phyloP scores from a whole-genome alignment of 345 rosid species.

The Bruguiera gymnorhiza region DNA sequence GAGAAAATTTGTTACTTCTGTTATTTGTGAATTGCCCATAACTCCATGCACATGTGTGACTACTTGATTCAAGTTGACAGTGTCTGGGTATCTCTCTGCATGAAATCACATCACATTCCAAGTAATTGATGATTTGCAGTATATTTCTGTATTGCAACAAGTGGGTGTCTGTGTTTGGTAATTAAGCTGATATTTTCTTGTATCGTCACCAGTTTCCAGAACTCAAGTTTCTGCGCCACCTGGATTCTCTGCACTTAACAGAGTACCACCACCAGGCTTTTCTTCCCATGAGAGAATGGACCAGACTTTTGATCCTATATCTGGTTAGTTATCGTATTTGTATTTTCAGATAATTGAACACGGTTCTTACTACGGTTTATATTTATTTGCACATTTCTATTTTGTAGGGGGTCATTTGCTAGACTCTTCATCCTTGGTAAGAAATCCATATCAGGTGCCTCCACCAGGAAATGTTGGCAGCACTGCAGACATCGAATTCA shows the following conservation, averaged over 20 bases:
- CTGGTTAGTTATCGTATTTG: constrained; percentile 43
- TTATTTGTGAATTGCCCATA: too few species aligned
- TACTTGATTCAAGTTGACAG: too few species aligned
- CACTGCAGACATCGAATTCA: constrained; percentile 66
- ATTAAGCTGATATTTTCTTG: neutral
- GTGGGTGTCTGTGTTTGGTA: neutral
- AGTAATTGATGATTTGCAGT: neutral
- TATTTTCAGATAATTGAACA: neutral
- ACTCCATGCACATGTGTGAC: too few species aligned
- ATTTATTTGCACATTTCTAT: neutral
- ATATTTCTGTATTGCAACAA: neutral
- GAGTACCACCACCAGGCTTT: constrained; percentile 93
- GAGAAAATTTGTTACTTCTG: too few species aligned
- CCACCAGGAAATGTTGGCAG: constrained; percentile 38
- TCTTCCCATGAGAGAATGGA: constrained; percentile 60
- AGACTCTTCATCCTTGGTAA: constrained; percentile 46
- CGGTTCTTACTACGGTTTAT: neutral
- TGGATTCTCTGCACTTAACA: constrained; percentile 73
- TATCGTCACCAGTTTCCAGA: constrained; percentile 42
- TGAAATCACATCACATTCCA: neutral
- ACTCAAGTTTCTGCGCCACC: constrained; percentile 81
- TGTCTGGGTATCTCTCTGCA: neutral
- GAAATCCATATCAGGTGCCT: constrained; percentile 47
- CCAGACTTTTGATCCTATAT: constrained; percentile 39
- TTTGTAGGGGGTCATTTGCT: constrained; percentile 51